These are phyloP conservation scores for Apiotrichum porosum DNA, from an alignment of 1,284 basidiomycete species.

Conservation along the genomic window DNA sequence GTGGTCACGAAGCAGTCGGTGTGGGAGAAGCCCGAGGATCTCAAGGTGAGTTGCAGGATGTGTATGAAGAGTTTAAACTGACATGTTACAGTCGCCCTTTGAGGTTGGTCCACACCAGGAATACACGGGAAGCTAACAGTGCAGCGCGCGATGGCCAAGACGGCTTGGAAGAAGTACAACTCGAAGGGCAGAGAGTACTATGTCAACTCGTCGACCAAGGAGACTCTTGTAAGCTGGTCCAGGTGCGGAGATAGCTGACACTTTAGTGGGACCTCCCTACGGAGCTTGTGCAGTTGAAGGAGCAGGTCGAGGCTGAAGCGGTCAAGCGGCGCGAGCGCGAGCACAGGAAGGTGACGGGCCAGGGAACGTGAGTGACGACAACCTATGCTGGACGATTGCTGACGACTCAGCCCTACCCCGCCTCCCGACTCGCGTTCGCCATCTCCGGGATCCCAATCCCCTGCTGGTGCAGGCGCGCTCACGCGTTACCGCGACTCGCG, in stretches of 20 bases:
- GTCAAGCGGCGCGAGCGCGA: constrained; percentile 9
- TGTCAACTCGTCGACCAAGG: constrained; percentile 61
- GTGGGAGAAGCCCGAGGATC: constrained; percentile 51
- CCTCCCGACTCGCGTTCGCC: background rate
- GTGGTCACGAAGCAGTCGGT: constrained; percentile 48
- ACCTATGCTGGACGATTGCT: too few relatives aligned
- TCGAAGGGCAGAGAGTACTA: constrained; percentile 86
- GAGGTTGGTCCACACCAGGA: constrained; percentile 53
- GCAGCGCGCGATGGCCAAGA: constrained; percentile 75
- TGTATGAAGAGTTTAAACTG: background rate
- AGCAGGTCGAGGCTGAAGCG: constrained; percentile 74
- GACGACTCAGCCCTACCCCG: constrained; percentile 3
- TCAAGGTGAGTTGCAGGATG: constrained; percentile 26
- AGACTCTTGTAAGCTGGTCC: constrained; percentile 36
- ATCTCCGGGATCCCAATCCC: too few relatives aligned
- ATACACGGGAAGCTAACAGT: constrained; percentile 3
- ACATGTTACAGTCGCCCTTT: constrained; percentile 72
- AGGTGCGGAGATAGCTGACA: constrained; percentile 1
- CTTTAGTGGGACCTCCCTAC: constrained; percentile 85
- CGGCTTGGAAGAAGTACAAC: constrained; percentile 89
- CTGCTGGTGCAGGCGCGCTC: too few relatives aligned
- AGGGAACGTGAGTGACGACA: constrained; percentile 29
- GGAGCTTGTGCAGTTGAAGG: constrained; percentile 71
- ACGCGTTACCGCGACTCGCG: constrained; percentile 5
- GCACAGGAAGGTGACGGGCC: constrained; percentile 16